phyloP scores from a whole-genome alignment of 192 early-diverging fungal genomes.

The Spinellus fusiger region DNA sequence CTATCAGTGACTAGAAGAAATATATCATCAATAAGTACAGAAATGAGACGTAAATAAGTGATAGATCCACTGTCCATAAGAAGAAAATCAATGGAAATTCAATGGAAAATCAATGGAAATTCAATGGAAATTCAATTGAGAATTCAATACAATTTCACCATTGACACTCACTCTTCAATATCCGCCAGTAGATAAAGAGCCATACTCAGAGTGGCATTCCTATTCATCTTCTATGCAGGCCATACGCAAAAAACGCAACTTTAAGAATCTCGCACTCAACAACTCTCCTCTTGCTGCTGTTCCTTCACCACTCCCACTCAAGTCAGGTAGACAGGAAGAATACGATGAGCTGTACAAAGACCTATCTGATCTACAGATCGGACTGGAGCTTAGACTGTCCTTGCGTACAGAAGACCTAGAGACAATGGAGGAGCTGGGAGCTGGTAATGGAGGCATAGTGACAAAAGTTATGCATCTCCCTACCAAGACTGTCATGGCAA shows the following conservation, averaged over 20 bases:
- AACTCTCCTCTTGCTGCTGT: slow-evolving; percentile 38
- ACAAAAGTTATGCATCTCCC: slow-evolving; percentile 78
- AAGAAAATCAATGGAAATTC: too few species aligned
- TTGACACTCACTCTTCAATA: too few species aligned
- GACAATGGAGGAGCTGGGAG: slow-evolving; percentile 74
- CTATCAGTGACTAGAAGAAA: too few species aligned
- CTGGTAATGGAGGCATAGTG: slow-evolving; percentile 92
- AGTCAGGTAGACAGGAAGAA: background rate
- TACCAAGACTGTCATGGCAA: slow-evolving; percentile 88
- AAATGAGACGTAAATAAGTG: too few species aligned
- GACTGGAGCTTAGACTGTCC: slow-evolving; percentile 67
- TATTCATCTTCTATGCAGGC: too few species aligned
- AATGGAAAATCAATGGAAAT: too few species aligned
- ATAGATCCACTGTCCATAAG: too few species aligned
- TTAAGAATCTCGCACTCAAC: slow-evolving; percentile 42
- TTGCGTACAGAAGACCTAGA: slow-evolving; percentile 78
- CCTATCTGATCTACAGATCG: slow-evolving; percentile 56
- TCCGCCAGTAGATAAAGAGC: too few species aligned
- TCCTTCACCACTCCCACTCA: background rate
- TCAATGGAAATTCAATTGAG: too few species aligned
- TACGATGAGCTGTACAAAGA: slow-evolving; percentile 30
- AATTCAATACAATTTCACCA: too few species aligned
- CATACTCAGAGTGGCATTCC: too few species aligned
- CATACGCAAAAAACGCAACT: slow-evolving; percentile 49
- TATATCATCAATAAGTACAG: too few species aligned